Conservation (phyloP, 2,329 filamentous ascomycete genomes). For the Didymella segeticola region DNA sequence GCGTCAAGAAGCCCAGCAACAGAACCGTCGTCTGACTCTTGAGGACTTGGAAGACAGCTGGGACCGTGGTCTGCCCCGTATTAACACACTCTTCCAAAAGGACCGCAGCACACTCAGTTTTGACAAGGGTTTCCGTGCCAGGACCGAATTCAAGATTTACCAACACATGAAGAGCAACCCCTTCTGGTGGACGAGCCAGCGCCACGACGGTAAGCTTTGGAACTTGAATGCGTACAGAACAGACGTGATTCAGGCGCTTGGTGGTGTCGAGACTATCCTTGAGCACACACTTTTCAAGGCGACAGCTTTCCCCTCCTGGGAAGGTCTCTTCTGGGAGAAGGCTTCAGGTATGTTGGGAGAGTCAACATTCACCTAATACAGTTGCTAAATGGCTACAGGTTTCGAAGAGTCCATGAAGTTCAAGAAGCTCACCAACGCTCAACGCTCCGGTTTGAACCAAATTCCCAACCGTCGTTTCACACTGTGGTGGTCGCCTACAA, state of each 20-base stretch:
- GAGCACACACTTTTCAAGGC: conserved; percentile 98
- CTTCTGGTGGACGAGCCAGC: conserved; percentile 98
- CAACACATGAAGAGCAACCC: conserved; percentile 99
- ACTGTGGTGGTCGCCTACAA: conserved; percentile 91
- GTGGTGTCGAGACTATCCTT: conserved; percentile 96
- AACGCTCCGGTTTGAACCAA: conserved; percentile 95
- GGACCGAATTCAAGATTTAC: conserved; percentile 97
- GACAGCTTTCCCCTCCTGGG: conserved; percentile 96
- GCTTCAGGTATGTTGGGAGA: conserved; percentile 54
- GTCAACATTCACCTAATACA: background rate
- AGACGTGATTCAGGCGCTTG: conserved; percentile 94
- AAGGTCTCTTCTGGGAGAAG: conserved; percentile 90
- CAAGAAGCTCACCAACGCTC: conserved; percentile 98
- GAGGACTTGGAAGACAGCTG: conserved; percentile 98
- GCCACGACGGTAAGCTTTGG: conserved; percentile 97
- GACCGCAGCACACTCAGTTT: conserved; percentile 96
- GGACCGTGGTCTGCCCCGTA: conserved; percentile 96
- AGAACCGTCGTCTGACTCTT: conserved; percentile 91
- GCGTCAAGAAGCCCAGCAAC: conserved; percentile 93
- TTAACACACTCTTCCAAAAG: conserved; percentile 99
- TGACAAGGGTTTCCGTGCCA: conserved; percentile 95
- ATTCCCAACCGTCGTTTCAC: conserved; percentile 99
- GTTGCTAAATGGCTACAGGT: conserved; percentile 20
- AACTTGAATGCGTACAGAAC: conserved; percentile 95
- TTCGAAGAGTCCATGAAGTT: conserved; percentile 80